Conservation (phyloP, 805 yeast genomes). For the Saccharomycopsis sp. region DNA sequence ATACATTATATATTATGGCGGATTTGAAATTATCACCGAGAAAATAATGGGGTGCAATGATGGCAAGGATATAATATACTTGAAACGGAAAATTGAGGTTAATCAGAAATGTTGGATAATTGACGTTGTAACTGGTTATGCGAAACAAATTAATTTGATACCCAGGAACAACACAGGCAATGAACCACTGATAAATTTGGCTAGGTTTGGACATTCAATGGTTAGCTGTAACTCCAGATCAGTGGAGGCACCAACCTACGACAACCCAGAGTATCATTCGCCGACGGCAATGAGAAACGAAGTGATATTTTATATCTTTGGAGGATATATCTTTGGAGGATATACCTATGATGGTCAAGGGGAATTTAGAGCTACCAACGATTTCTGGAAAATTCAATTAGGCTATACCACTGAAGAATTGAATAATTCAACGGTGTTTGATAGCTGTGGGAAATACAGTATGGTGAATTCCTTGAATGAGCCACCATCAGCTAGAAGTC, state of each 20-base stretch:
- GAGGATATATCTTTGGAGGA: slow-evolving; percentile 12
- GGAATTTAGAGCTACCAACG: slow-evolving; percentile 13
- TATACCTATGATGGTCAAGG: slow-evolving; percentile 4
- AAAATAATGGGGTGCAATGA: slow-evolving; percentile 19
- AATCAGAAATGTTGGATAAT: slow-evolving; percentile 54
- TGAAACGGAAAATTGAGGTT: slow-evolving; percentile 38
- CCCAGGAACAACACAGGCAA: slow-evolving; percentile 6
- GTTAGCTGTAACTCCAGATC: background rate
- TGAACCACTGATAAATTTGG: slow-evolving; percentile 11
- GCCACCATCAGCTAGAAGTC: slow-evolving; percentile 17
- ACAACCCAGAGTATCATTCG: no score
- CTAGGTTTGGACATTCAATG: slow-evolving; percentile 16
- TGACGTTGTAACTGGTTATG: slow-evolving; percentile 43
- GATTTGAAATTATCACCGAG: slow-evolving; percentile 40
- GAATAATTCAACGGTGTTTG: no score
- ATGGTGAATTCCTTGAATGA: slow-evolving; percentile 7
- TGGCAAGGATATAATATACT: slow-evolving; percentile 30
- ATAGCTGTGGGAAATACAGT: background rate
- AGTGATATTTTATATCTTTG: slow-evolving; percentile 4
- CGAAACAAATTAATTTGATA: slow-evolving; percentile 31
- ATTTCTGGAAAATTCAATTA: slow-evolving; percentile 15
- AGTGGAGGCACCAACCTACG: background rate
- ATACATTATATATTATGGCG: slow-evolving; percentile 64
- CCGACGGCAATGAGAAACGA: no score
- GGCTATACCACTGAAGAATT: background rate